Evolutionary conservation across 2,329 filamentous ascomycete species (phyloP).

Genomic region (Fusarium dimerum): DNA sequence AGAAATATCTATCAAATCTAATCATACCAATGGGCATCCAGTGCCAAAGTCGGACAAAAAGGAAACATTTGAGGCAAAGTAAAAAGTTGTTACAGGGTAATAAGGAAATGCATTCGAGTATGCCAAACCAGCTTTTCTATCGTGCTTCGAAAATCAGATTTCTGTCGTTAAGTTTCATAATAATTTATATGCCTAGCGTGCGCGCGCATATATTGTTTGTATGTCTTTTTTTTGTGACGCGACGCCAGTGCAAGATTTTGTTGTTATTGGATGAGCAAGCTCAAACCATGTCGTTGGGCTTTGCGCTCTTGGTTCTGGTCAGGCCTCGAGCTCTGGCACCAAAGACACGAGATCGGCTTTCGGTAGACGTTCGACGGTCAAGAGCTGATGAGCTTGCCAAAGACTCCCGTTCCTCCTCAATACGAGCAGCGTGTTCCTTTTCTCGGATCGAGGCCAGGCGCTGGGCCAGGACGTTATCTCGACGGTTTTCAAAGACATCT

Average conservation of each 20-base stretch:
- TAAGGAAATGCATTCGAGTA: too few species aligned
- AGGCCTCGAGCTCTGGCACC: slow-evolving; percentile 27
- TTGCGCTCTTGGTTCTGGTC: slow-evolving; percentile 30
- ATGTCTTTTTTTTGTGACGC: neutral
- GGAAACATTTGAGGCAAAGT: too few species aligned
- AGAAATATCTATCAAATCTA: too few species aligned
- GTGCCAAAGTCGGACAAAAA: too few species aligned
- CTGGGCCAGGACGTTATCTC: slow-evolving; percentile 36
- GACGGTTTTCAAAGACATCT: slow-evolving; percentile 48
- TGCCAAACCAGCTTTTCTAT: too few species aligned
- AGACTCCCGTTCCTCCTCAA: slow-evolving; percentile 28
- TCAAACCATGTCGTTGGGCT: slow-evolving; percentile 31
- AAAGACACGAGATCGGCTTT: slow-evolving; percentile 32
- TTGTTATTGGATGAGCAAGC: neutral
- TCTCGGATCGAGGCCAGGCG: slow-evolving; percentile 41
- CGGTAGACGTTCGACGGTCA: slow-evolving; percentile 22
- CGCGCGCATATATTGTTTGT: slow-evolving; percentile 1
- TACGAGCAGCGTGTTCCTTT: slow-evolving; percentile 34
- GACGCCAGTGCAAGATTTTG: neutral
- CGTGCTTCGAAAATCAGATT: neutral
- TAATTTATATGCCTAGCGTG: slow-evolving; percentile 10
- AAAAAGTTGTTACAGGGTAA: too few species aligned
- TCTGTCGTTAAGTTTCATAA: slow-evolving; percentile 15
- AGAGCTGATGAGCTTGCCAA: slow-evolving; percentile 33
- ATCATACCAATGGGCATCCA: too few species aligned